Percentiles rank a stretch among this genome's conserved stretches.
phyloP scores from a whole-genome alignment of 2,329 filamentous ascomycete species.

The Cercospora zeina region DNA sequence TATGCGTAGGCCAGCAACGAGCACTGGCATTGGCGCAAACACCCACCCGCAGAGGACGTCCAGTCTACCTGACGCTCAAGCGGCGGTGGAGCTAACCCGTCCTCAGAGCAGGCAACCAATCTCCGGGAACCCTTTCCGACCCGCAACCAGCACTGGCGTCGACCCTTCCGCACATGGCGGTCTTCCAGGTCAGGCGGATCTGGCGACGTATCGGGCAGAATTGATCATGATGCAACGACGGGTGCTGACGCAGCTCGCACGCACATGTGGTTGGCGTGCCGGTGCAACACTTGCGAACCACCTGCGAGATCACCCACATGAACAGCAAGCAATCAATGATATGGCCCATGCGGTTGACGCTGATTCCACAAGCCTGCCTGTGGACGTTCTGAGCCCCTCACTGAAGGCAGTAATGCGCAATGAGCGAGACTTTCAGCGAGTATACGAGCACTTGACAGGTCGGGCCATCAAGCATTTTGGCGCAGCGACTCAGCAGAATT shows the following conservation, averaged over 20 bases:
- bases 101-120: slow-evolving; percentile 15
- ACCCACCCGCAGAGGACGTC: slow-evolving; percentile 37
- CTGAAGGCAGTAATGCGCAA: slow-evolving; percentile 42
- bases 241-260: slow-evolving; percentile 72
- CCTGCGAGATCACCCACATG: slow-evolving; percentile 35
- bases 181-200: slow-evolving; percentile 65
- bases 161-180: slow-evolving; percentile 24
- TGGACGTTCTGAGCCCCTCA: slow-evolving; percentile 25
- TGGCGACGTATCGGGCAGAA: slow-evolving; percentile 80
- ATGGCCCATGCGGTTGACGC: not conserved
- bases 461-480: slow-evolving; percentile 80
- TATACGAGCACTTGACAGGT: slow-evolving; percentile 68
- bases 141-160: slow-evolving; percentile 25
- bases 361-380: not conserved
- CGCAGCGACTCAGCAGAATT: slow-evolving; percentile 74
- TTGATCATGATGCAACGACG: slow-evolving; percentile 77
- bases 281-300: slow-evolving; percentile 60
- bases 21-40: slow-evolving; percentile 37
- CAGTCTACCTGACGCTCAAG: slow-evolving; percentile 29
- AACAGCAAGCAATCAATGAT: slow-evolving; percentile 43
- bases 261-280: slow-evolving; percentile 70
- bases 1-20: slow-evolving; percentile 30
- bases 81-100: slow-evolving; percentile 15
- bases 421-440: slow-evolving; percentile 43
- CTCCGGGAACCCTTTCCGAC: slow-evolving; percentile 22